Base-by-base conservation (phyloP, 1,139 yeast species). In the Yamadazyma membranifaciens region DNA sequence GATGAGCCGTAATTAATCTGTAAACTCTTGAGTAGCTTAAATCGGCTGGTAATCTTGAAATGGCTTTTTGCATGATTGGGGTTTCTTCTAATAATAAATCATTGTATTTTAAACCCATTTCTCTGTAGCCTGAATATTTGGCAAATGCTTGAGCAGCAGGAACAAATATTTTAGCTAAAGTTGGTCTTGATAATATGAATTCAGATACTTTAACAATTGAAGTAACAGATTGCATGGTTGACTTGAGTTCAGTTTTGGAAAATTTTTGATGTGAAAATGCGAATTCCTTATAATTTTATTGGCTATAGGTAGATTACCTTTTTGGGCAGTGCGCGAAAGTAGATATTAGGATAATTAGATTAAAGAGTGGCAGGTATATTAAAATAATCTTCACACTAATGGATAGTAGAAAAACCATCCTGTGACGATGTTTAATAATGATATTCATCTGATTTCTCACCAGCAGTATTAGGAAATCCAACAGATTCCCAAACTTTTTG, bases 1-100 rank as follows among this genome's bases (percentile, higher is more conserved):
- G 98, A 62, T 85, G 89, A 48, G 98, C 97, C 53, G 94, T 87
- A 51, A 92, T 75, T 50, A 87, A 77, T 76, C 98, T 87, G 80
- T 73, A 92, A 62, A 84, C 85, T 75, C 98, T 87, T 51, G 95
- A 88, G 67, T 92, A 92, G 33, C 82, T 70, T 62, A 85, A 95
- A 41, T 80, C 79, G 42, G 80, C 81, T 53, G 97, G 95, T 57
- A 92, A 75, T 78, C 98, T 87, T 48, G 79, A 69, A 48, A 92
- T 69, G 42, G 98, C 98, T 60, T 81, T 88, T 73, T 88, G 94
- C 71, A 85, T 78, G 44, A 81, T 72, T 57, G 91, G 91, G 63
- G 75, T 83, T 74, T 92, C 98, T 71, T 92, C 98, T 49, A 78
- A 68, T 51, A 92, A 67, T 59, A 92, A 69, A 67, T 92, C 98